These are phyloP conservation scores for Daldinia caldariorum DNA, from an alignment of 495 filamentous ascomycete species.

Conservation along the genomic window DNA sequence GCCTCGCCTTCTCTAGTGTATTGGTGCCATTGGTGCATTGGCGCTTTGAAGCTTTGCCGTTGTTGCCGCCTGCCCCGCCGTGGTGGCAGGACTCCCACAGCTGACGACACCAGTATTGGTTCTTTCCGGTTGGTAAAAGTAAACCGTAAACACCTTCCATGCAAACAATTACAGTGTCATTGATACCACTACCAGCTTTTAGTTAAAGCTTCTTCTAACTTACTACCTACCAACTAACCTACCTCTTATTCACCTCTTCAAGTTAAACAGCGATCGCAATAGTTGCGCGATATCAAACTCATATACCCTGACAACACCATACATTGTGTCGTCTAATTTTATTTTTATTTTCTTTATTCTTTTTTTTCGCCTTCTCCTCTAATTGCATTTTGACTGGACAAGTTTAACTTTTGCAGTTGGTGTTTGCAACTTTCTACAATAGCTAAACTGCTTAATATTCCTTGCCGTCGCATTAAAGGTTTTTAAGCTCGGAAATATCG, in stretches of 20 bases:
- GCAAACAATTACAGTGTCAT: not conserved
- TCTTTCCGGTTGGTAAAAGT: constrained; percentile 26
- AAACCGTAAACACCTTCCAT: constrained; percentile 22
- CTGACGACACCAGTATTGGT: constrained; percentile 39
- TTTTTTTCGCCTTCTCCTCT: no score
- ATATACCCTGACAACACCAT: not conserved
- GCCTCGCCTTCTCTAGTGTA: not conserved
- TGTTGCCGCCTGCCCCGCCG: constrained; percentile 38
- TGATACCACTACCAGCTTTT: constrained; percentile 6
- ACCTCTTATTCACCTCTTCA: not conserved
- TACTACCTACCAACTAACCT: constrained; percentile 6
- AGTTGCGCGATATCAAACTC: constrained; percentile 15
- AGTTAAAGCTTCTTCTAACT: constrained; percentile 20
- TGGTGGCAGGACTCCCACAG: constrained; percentile 39
- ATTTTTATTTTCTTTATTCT: no score
- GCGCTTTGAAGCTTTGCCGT: constrained; percentile 21
- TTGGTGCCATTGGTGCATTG: not conserved
- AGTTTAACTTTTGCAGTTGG: constrained; percentile 27
- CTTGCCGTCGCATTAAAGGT: constrained; percentile 12
- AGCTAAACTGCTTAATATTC: constrained; percentile 6
- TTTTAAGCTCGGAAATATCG: constrained; percentile 28
- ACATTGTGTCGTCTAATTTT: not conserved
- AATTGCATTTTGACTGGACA: constrained; percentile 6
- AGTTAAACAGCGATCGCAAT: not conserved
- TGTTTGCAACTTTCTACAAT: constrained; percentile 21